Evolutionary conservation across 345 rosid species (phyloP), one percentile per base, ranked within the genome.

Genomic region (Eutrema yunnanense): DNA sequence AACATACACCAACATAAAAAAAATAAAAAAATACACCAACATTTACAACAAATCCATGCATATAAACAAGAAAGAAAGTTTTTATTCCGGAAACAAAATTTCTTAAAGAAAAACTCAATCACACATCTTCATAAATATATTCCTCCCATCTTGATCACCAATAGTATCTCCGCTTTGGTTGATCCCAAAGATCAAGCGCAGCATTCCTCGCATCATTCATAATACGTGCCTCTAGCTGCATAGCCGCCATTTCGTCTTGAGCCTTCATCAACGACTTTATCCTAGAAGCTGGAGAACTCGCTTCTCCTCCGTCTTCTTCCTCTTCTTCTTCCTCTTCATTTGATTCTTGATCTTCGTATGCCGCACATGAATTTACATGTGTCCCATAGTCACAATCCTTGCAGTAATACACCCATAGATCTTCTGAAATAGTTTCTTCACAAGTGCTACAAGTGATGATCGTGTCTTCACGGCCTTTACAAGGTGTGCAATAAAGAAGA

Each of bases 371-470:
- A 47, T 55, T 40, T 12, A 73, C 77, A 54, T 73, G 71, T 6
- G 69, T 62, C 7, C 67, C 77, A 44, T 54, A 73, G 37, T 73
- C 77, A n/a, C 77, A 65, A 46, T 64, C 57, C 16, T 55, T 29
- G 14, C 77, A 73, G 10, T 73, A 37, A 56, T 65, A 73, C 30
- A 73, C 77, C 77, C 77, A 73, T 29, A 54, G 48, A 73, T 65
- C 29, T 38, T 73, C 77, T 6, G 58, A 8, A 27, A 73, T 10
- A 36, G n/a, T 54, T 56, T 73, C 71, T 65, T 46, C 36, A 62
- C 62, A 73, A 44, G 57, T 42, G 29, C 33, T 30, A 34, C n/a
- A n/a, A n/a, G n/a, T n/a, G n/a, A n/a, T n/a, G n/a, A n/a, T n/a
- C n/a, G n/a, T n/a, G n/a, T n/a, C n/a, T n/a, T n/a, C n/a, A n/a